A percentile compares a stretch with the other conserved stretches of the same genome.
Evolutionary conservation across 164 flowering plant species (phyloP).

Genomic region (Chimonanthus salicifolius): DNA sequence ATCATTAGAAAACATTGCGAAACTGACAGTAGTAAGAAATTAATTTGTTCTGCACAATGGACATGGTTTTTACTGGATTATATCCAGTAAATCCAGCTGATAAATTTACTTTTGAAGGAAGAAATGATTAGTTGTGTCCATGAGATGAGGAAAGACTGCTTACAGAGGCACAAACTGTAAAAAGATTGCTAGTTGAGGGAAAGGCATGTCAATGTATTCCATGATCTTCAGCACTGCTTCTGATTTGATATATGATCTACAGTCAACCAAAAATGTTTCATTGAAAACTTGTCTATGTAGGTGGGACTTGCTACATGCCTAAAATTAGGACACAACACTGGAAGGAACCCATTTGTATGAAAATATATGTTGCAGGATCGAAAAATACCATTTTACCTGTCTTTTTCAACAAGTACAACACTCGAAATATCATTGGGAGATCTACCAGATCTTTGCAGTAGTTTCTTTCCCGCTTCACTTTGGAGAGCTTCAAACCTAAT

Average conservation of each 20-base stretch:
- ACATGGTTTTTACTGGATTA: background rate
- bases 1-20: slow-evolving; percentile 8
- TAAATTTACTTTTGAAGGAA: background rate
- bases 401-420: slow-evolving; percentile 85
- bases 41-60: background rate
- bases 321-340: background rate
- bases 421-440: slow-evolving; percentile 97
- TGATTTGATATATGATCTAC: slow-evolving; percentile 85
- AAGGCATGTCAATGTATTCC: slow-evolving; percentile 84
- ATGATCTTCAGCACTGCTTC: slow-evolving; percentile 95
- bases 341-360: background rate
- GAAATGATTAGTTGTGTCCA: background rate
- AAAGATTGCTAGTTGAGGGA: slow-evolving; percentile 78
- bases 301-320: too few species aligned
- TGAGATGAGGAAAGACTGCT: slow-evolving; percentile 18
- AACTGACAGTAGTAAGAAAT: background rate
- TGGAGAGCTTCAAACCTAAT: slow-evolving; percentile 87
- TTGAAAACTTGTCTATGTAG: background rate
- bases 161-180: slow-evolving; percentile 78
- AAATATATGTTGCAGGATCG: slow-evolving; percentile 16
- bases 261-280: slow-evolving; percentile 3
- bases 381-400: slow-evolving; percentile 26
- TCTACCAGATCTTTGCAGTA: slow-evolving; percentile 82
- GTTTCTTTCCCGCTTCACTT: slow-evolving; percentile 77
- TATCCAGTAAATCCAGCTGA: background rate